These are phyloP conservation scores for Phytophthora pinifolia DNA, from an alignment of 352 stramenopile species.

Conservation along the genomic window DNA sequence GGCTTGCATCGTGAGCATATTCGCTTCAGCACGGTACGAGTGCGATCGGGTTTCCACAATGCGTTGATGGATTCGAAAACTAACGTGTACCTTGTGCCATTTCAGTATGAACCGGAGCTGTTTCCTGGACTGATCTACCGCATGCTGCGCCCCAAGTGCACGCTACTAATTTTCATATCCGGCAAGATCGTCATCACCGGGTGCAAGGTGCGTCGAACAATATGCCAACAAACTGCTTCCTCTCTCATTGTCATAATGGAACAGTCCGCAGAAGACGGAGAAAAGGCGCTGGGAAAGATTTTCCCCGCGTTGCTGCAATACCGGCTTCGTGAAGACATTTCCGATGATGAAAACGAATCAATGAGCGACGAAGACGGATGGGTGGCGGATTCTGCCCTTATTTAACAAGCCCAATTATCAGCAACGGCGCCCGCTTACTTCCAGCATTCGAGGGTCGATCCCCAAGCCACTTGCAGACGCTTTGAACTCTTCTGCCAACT, in stretches of 20 bases:
- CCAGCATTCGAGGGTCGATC: constrained; percentile 19
- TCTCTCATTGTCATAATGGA: no score
- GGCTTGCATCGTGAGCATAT: constrained; percentile 58
- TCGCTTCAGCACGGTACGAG: constrained; percentile 67
- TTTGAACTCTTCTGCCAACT: constrained; percentile 10
- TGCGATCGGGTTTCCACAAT: background rate
- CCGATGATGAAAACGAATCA: constrained; percentile 26
- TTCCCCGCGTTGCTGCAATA: constrained; percentile 61
- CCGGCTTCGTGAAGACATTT: constrained; percentile 33
- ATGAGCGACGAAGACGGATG: constrained; percentile 18
- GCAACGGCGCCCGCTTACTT: constrained; percentile 14
- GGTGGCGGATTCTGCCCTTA: constrained; percentile 27
- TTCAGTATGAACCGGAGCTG: constrained; percentile 98
- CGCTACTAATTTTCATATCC: constrained; percentile 99
- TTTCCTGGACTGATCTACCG: constrained; percentile 99
- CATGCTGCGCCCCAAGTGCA: constrained; percentile 96
- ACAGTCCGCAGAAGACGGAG: constrained; percentile 31
- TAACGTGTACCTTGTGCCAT: background rate
- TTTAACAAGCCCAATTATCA: constrained; percentile 33
- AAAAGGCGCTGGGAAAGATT: constrained; percentile 55
- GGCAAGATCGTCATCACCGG: constrained; percentile 98
- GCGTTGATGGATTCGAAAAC: background rate
- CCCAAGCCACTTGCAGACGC: constrained; percentile 16
- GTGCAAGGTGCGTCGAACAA: constrained; percentile 57
- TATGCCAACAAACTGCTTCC: constrained; percentile 5